These are phyloP conservation scores for Fraxinus cuspidata DNA, from an alignment of 257 asterid genomes.

Conservation along the genomic window DNA sequence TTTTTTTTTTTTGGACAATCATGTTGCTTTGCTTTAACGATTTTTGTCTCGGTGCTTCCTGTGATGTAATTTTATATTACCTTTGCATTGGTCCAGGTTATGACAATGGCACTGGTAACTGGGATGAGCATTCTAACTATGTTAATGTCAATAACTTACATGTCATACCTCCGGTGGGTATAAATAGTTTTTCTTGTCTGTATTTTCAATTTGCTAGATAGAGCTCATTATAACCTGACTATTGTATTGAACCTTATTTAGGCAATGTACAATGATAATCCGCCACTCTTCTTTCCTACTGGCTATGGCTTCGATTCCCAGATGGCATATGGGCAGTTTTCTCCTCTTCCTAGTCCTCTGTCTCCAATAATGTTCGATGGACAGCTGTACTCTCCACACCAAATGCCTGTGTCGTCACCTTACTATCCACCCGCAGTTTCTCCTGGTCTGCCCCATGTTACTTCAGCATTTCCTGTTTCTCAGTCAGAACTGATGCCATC, in stretches of 20 bases:
- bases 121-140: slow-evolving; percentile 83
- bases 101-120: slow-evolving; percentile 68
- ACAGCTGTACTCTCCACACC: slow-evolving; percentile 94
- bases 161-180: slow-evolving; percentile 80
- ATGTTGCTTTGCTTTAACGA: slow-evolving; percentile 12
- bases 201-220: slow-evolving; percentile 24
- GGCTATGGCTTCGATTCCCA: slow-evolving; percentile 89
- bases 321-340: slow-evolving; percentile 93
- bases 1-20: neutral
- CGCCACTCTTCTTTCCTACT: slow-evolving; percentile 71
- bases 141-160: slow-evolving; percentile 82
- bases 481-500: slow-evolving; percentile 72
- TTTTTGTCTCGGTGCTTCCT: neutral
- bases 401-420: slow-evolving; percentile 69
- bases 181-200: slow-evolving; percentile 14
- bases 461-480: slow-evolving; percentile 66
- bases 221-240: slow-evolving; percentile 25
- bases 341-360: slow-evolving; percentile 81
- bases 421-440: slow-evolving; percentile 80
- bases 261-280: slow-evolving; percentile 91
- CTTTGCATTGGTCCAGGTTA: slow-evolving; percentile 60
- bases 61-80: slow-evolving; percentile 17
- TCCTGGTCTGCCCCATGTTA: slow-evolving; percentile 80
- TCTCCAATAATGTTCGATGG: slow-evolving; percentile 94
- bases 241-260: slow-evolving; percentile 38